Percentiles rank a stretch among this genome's conserved stretches.
These are phyloP conservation scores for Saccharomycopsis fermentans DNA, from an alignment of 805 yeast genomes.

Conservation along the genomic window DNA sequence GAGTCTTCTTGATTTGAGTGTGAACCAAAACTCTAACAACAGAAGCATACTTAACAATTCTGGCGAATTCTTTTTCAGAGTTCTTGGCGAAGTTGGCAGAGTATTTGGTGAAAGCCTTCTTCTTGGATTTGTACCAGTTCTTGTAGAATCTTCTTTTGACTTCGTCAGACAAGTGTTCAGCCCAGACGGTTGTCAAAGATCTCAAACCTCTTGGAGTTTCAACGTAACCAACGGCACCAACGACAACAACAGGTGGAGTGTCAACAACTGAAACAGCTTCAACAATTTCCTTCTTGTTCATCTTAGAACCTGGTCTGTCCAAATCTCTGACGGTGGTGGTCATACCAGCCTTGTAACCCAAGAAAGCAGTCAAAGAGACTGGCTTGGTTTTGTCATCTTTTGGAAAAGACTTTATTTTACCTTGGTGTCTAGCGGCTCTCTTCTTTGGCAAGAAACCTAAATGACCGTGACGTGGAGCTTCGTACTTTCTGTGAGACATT, in stretches of 20 bases:
- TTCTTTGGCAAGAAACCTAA: conserved; percentile 99
- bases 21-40: conserved; percentile 99
- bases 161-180: conserved; percentile 99
- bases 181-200: conserved; percentile 99
- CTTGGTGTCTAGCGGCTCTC: conserved; percentile 98
- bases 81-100: conserved; percentile 94
- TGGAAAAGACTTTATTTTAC: conserved; percentile 99
- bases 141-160: conserved; percentile 99
- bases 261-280: conserved; percentile 99
- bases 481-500: conserved; percentile 99
- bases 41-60: conserved; percentile 96
- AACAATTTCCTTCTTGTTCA: conserved; percentile 99
- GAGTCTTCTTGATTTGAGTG: conserved; percentile 99
- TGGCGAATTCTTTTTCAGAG: conserved; percentile 94
- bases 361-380: conserved; percentile 97
- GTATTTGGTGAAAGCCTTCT: conserved; percentile 99
- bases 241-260: conserved; percentile 98
- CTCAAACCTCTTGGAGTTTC: conserved; percentile 99
- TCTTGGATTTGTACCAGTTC: conserved; percentile 99
- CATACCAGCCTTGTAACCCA: conserved; percentile 99
- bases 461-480: conserved; percentile 99
- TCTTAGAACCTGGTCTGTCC: conserved; percentile 99
- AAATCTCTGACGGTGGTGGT: conserved; percentile 99
- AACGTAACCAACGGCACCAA: conserved; percentile 99
- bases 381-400: conserved; percentile 97